These are phyloP conservation scores for Sparassis latifolia DNA, from an alignment of 1,284 basidiomycete species.

Conservation along the genomic window DNA sequence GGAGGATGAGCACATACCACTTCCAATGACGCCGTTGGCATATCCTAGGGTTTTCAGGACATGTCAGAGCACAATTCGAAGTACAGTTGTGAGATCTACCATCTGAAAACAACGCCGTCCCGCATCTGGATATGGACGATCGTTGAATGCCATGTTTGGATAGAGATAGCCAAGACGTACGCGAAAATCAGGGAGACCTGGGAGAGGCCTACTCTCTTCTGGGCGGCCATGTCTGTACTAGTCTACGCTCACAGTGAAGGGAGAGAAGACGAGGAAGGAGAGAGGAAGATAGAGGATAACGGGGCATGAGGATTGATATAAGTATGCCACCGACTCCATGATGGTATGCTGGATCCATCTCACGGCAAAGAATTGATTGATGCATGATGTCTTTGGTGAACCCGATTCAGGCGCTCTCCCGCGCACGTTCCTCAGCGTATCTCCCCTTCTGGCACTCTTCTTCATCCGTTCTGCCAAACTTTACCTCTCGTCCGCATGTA, in stretches of 20 bases:
- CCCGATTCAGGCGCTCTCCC: neutral
- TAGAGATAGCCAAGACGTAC: constrained; percentile 34
- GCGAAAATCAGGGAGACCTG: constrained; percentile 75
- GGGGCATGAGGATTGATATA: neutral
- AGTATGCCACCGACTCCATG: neutral
- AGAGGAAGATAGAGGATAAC: neutral
- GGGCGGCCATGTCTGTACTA: constrained; percentile 6
- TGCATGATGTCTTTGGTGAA: neutral
- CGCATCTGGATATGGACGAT: constrained; percentile 43
- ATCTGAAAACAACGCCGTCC: constrained; percentile 84
- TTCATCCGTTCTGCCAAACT: no score
- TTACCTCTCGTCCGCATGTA: no score
- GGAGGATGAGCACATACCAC: constrained; percentile 39
- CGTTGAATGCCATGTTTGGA: neutral
- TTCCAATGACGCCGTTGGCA: constrained; percentile 74
- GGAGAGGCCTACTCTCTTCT: constrained; percentile 25
- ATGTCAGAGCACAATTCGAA: neutral
- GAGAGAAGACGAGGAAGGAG: constrained; percentile 9
- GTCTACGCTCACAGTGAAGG: constrained; percentile 14
- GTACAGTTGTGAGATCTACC: constrained; percentile 34
- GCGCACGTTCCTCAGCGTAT: neutral
- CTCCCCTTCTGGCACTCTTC: no score
- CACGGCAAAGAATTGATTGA: neutral
- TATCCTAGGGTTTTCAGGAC: constrained; percentile 46
- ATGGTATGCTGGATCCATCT: neutral